Base-by-base conservation (phyloP, 2,329 filamentous ascomycete species). In the Aspergillus persii region DNA sequence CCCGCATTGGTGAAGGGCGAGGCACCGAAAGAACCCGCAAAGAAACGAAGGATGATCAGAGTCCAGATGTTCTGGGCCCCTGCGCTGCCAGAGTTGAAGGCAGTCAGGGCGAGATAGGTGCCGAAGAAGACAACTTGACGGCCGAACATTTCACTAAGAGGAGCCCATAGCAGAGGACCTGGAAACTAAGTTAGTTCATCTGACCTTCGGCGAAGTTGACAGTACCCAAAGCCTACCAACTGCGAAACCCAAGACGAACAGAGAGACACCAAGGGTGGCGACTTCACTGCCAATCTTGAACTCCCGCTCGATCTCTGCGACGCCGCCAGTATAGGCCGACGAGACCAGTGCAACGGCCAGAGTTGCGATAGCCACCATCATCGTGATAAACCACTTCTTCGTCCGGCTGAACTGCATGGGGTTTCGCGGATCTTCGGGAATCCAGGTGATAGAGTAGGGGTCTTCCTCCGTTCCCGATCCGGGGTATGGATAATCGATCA, bases 31-130 rank as follows among this genome's bases (percentile, higher is more conserved):
- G 83, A 74, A 41, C 86, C 85, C 5, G 84, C 84, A 55, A 90
- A 84, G 76, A 90, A 90, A 41, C 89, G 84, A 44, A 89, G 78
- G n/a, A 89, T 80, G 33, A 91, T 75, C 2, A 91, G 76, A 1
- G 84, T 83, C 51, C 77, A 77, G 60, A 88, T 85, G 64, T 83
- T 86, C 58, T 83, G 76, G 0, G 83, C 77, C 8, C 82, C 86
- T 1, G 85, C 83, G 18, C 79, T 80, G 4, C 80, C 87, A 26
- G 82, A 85, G 65, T 84, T 88, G 70, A 90, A 90, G 1, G 81
- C 81, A 1, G 83, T 83, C 59, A 89, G 79, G 0, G 70, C 67
- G 23, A 67, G 59, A 49, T 76, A 76, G 2, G 73, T 76, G 8
- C 59, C 54, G 46, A 70, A 66, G 61, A 75, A 76, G 6, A 76